Evolutionary conservation across 1,284 basidiomycete genomes (phyloP), one percentile per base, ranked within the genome.

Genomic region (Moesziomyces parantarcticus): DNA sequence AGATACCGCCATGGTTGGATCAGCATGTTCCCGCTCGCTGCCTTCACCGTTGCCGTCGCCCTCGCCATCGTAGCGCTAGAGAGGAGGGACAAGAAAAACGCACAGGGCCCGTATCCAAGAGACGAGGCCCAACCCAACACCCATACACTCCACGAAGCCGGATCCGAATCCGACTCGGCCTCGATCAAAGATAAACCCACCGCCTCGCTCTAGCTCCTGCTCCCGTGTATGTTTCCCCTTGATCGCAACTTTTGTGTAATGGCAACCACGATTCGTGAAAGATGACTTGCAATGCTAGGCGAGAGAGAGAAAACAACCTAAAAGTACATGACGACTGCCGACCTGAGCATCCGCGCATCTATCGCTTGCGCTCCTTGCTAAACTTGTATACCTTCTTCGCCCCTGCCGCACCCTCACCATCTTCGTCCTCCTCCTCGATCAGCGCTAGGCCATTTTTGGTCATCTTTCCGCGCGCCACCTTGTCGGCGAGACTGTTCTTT

Each of bases 361-460:
- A 79, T 5, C 66, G 63, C 60, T 77, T 77, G 50, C 78, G 53
- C 64, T 80, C 72, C 53, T 64, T 75, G n/a, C 75, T 71, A 53
- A 76, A 80, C 50, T 61, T 72, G 40, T 66, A 80, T n/a, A 68
- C 32, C 53, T 50, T 72, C 43, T 42, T 23, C 51, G 64, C 45
- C 23, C 44, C 36, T 8, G 41, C 53, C 23, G 43, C 60, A 3
- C 50, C 68, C 8, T 59, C 68, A 13, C 70, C 75, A 13, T 73
- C 75, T 14, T 71, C 74, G 20, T 63, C 58, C 22, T 75, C 75
- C 18, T 59, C 55, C 21, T 67, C 74, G 14, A 59, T 65, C 34
- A 78, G 22, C 5, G 75, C 71, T 44, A 80, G 42, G 14, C 77
- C 78, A 34, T 70, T 67, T 14, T 42, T 54, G n/a, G 71, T 79